Conservation (phyloP, 176 grass and related monocot species). For the Pontederia paniculata region DNA sequence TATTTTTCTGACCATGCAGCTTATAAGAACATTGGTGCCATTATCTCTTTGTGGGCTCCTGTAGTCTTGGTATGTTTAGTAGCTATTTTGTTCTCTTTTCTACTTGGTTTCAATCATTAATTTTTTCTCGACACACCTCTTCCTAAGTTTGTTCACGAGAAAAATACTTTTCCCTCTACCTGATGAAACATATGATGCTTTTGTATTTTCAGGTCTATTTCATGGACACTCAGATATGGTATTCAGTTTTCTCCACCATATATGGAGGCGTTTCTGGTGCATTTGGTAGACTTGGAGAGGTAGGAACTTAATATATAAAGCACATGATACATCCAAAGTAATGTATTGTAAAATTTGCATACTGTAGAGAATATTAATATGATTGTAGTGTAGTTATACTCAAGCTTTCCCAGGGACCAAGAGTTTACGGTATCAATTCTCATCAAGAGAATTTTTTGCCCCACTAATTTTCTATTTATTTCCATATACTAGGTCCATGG, state of each 20-base stretch:
- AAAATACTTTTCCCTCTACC: too few relatives aligned
- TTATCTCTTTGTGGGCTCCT: conserved; percentile 79
- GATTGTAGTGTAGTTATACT: not conserved
- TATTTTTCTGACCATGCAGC: conserved; percentile 38
- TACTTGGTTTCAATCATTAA: not conserved
- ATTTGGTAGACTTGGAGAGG: conserved; percentile 90
- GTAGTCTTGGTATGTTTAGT: conserved; percentile 58
- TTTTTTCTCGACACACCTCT: conserved; percentile 12
- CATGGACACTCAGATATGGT: conserved; percentile 99
- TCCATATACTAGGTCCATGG: too few relatives aligned
- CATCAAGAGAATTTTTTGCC: too few relatives aligned
- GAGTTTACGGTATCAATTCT: too few relatives aligned
- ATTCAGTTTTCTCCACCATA: conserved; percentile 82
- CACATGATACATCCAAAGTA: not conserved
- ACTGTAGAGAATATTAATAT: conserved; percentile 6
- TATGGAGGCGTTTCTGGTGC: conserved; percentile 90
- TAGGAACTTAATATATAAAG: conserved; percentile 29
- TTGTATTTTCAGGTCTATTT: conserved; percentile 56
- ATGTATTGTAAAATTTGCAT: not conserved
- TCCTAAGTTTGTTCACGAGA: too few relatives aligned
- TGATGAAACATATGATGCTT: not conserved
- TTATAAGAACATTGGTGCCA: conserved; percentile 60
- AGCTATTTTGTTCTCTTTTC: conserved; percentile 13
- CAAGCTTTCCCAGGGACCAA: too few relatives aligned
- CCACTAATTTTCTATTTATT: too few relatives aligned